Evolutionary conservation across 176 grass and related monocot genomes (phyloP), one percentile per base, ranked within the genome.

Genomic region (Luzula sylvatica): DNA sequence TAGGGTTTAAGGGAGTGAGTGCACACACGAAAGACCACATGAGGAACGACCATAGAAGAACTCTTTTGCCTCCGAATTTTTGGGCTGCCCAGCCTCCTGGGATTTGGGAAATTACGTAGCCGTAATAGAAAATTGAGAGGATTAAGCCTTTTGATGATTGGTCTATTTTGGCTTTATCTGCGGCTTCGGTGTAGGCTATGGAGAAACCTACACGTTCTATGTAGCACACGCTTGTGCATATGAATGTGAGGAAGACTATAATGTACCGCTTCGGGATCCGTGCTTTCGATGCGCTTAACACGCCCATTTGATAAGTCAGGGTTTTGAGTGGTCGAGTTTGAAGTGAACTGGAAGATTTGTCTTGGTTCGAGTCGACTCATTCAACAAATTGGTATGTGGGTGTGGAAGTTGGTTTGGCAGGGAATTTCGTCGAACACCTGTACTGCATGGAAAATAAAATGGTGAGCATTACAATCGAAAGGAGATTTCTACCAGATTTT

Each of bases 161-260:
- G 59, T 78, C 71, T 40, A 86, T 75, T 39, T 75, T 59, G 1
- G 58, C 69, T 42, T 61, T 48, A 42, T 82, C 77, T 50, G 87
- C 80, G 20, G 70, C 65, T 2, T 67, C 40, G 0, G 87, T 93
- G 27, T 86, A 93, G 56, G 87, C 73, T 80, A 93, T 82, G 3
- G 87, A 76, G 77, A 93, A 93, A 30, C 81, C 81, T 17, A 86
- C 71, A 13, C 77, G 81, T 58, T 93, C 81, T 25, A 86, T 73
- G 66, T 93, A 93, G 56, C 81, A 93, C 38, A 83, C 81, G 53
- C 77, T 81, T 48, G 87, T 93, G 77, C 87, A 86, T 53, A 93
- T 58, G 45, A 93, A 93, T 39, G 81, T 93, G 38, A 86, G 62
- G 55, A 86, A 61, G 50, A 86, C 74, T 57, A 93, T 86, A 21